Percentiles rank a stretch among this genome's conserved stretches.
Evolutionary conservation across 148 eudicot genomes (phyloP).

Genomic region (Vaccinium myrtillus): DNA sequence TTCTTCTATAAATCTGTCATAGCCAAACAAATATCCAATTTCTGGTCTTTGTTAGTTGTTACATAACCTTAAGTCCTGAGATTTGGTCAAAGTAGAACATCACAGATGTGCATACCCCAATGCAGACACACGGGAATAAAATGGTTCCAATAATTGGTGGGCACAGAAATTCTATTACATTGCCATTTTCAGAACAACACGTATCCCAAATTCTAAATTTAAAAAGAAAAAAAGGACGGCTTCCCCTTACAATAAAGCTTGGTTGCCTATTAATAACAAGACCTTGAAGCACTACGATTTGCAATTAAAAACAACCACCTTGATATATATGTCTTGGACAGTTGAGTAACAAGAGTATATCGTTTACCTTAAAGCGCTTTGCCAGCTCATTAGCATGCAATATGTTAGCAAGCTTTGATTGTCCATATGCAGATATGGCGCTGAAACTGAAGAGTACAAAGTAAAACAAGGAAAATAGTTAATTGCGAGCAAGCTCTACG

Average conservation of each 20-base stretch:
- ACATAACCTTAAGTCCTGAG: not conserved
- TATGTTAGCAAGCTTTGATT: constrained; percentile 84
- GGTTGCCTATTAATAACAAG: not conserved
- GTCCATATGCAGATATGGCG: constrained; percentile 68
- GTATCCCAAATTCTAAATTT: not conserved
- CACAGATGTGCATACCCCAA: not conserved
- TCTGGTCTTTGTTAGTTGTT: not conserved
- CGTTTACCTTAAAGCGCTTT: constrained; percentile 59
- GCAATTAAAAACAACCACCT: not conserved
- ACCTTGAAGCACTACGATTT: not conserved
- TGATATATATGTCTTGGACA: not conserved
- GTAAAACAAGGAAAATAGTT: not conserved
- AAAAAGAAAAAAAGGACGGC: not conserved
- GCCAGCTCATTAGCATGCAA: constrained; percentile 83
- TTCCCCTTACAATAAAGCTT: not conserved
- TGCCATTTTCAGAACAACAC: not conserved
- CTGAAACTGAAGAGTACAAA: constrained; percentile 50
- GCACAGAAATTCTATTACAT: not conserved
- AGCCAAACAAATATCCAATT: not conserved
- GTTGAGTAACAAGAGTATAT: constrained; percentile 5
- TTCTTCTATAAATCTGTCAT: not conserved
- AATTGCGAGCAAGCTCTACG: not conserved
- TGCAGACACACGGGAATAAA: not conserved
- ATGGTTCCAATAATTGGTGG: not conserved
- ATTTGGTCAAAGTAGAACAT: not conserved